These are phyloP conservation scores for Casuarina glauca DNA, from an alignment of 306 rosid genomes.

Conservation along the genomic window DNA sequence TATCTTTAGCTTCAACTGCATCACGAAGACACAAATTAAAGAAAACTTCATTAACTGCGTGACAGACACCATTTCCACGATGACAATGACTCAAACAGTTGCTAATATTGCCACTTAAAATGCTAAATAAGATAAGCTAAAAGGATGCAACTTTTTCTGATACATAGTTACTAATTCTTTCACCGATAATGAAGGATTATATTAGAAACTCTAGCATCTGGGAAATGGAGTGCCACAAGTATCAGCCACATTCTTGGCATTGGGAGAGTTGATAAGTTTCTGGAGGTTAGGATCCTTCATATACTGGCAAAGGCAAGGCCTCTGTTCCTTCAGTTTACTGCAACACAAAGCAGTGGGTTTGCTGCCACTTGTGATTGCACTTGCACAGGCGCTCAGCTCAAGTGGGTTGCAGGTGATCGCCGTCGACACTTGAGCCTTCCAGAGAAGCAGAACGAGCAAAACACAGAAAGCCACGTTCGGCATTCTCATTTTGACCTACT, in stretches of 20 bases:
- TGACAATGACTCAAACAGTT: neutral
- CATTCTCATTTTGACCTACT: conserved; percentile 35
- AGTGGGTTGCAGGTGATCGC: conserved; percentile 46
- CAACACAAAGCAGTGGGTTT: conserved; percentile 48
- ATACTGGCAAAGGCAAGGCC: conserved; percentile 60
- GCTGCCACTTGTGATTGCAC: conserved; percentile 37
- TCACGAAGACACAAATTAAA: neutral
- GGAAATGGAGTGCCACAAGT: conserved; percentile 53
- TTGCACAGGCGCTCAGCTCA: conserved; percentile 47
- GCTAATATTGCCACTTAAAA: neutral
- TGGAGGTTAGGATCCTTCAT: conserved; percentile 54
- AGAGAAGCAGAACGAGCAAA: conserved; percentile 13
- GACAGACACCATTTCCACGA: neutral
- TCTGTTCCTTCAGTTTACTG: conserved; percentile 48
- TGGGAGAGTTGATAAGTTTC: conserved; percentile 54
- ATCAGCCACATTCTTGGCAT: conserved; percentile 48
- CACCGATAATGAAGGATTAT: neutral
- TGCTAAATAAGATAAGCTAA: neutral
- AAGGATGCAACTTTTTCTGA: neutral
- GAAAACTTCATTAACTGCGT: neutral
- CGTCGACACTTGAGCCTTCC: conserved; percentile 24
- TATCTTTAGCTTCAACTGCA: neutral
- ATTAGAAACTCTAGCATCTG: conserved; percentile 30
- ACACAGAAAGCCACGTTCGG: conserved; percentile 23
- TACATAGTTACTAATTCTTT: no score